These are phyloP conservation scores for Aschersonia sp. DNA, from an alignment of 2,329 filamentous ascomycete species.

Conservation along the genomic window DNA sequence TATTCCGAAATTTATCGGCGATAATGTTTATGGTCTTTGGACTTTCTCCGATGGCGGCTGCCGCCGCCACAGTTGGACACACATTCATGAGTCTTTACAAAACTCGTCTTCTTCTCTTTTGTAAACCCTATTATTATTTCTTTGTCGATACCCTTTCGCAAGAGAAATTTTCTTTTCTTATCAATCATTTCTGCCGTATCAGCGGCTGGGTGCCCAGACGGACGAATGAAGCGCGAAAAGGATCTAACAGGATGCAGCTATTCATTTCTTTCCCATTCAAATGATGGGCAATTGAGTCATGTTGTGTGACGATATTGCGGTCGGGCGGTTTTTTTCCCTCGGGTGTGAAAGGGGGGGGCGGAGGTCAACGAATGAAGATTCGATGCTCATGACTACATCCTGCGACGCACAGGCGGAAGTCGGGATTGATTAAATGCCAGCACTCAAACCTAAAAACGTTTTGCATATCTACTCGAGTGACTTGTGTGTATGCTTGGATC, in stretches of 20 bases:
- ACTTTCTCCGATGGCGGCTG: not conserved
- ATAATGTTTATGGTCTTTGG: constrained; percentile 18
- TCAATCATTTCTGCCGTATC: not conserved
- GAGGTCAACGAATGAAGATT: not conserved
- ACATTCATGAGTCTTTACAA: not conserved
- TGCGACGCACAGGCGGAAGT: constrained; percentile 1
- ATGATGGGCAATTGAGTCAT: no score
- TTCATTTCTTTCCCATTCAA: no score
- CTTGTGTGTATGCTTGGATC: no score
- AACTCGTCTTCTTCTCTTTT: constrained; percentile 2
- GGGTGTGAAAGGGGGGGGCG: no score
- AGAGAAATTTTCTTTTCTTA: constrained; percentile 1
- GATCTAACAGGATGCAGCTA: no score
- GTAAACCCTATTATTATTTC: not conserved
- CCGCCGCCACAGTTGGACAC: not conserved
- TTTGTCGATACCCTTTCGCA: constrained; percentile 10
- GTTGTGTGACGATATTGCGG: no score
- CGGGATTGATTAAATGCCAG: not conserved
- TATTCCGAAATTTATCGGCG: constrained; percentile 15
- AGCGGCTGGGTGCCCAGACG: not conserved
- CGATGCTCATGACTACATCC: constrained; percentile 3
- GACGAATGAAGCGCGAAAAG: no score
- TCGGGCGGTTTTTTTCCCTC: no score
- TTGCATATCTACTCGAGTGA: no score
- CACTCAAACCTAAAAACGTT: no score